Percentiles rank a stretch among this genome's conserved stretches.
These are phyloP conservation scores for Ceratocystis huliohia DNA, from an alignment of 2,329 filamentous ascomycete genomes.

Conservation along the genomic window DNA sequence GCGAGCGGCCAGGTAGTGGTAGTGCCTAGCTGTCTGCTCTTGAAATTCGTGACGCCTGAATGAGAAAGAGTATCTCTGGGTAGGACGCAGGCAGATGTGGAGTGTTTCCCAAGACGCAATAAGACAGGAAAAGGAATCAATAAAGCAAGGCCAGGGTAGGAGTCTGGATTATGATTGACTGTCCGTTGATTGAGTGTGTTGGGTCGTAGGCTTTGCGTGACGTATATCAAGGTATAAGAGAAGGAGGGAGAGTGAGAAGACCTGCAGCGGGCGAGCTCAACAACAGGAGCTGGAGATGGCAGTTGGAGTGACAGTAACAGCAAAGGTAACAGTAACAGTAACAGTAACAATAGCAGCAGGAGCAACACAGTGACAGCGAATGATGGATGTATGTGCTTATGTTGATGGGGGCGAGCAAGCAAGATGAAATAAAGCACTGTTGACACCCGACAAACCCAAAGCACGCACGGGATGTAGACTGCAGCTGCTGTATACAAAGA, in stretches of 20 bases:
- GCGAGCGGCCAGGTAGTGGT: background rate
- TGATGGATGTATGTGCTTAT: background rate
- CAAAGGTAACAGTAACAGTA: background rate
- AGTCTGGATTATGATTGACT: background rate
- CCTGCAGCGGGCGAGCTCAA: background rate
- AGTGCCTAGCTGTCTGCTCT: background rate
- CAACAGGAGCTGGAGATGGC: slow-evolving; percentile 2
- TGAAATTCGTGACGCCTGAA: background rate
- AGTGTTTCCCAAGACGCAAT: background rate
- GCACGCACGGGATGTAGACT: background rate
- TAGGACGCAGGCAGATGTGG: background rate
- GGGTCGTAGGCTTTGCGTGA: background rate
- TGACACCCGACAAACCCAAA: background rate
- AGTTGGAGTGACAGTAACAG: slow-evolving; percentile 7
- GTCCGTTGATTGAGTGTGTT: background rate
- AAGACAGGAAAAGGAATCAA: background rate
- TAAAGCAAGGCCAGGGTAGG: background rate
- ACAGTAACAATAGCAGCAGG: background rate
- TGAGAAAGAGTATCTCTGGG: background rate
- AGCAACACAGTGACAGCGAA: background rate
- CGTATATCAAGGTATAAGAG: background rate
- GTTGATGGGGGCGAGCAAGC: background rate
- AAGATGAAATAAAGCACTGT: background rate
- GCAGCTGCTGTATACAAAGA: background rate
- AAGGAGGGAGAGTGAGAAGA: background rate